Conservation (phyloP, 331 rosid genomes). For the Telfairia occidentalis region DNA sequence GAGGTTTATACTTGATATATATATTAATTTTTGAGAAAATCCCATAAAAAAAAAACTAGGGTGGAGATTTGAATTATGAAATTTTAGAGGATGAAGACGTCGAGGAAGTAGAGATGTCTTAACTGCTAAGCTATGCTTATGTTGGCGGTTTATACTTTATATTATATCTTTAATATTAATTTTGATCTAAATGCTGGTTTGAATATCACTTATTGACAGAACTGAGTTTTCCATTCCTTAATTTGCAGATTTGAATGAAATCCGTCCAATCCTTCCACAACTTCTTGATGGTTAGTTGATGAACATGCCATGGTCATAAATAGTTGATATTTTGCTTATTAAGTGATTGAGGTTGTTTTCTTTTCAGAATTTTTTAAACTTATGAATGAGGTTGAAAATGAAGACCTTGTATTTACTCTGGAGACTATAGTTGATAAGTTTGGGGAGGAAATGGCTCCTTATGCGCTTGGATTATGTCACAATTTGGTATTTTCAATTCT, state of each 20-base stretch:
- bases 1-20: slow-evolving; percentile 31
- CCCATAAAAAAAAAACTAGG: background rate
- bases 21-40: background rate
- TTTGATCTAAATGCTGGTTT: background rate
- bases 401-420: slow-evolving; percentile 92
- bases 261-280: slow-evolving; percentile 84
- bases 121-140: background rate
- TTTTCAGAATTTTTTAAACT: slow-evolving; percentile 76
- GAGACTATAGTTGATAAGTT: slow-evolving; percentile 96
- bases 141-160: background rate
- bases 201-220: background rate
- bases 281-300: slow-evolving; percentile 78
- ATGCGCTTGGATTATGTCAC: slow-evolving; percentile 87
- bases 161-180: slow-evolving; percentile 12
- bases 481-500: slow-evolving; percentile 50
- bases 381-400: slow-evolving; percentile 94
- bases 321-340: slow-evolving; percentile 13
- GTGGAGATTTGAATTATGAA: background rate
- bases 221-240: background rate
- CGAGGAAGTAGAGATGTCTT: background rate
- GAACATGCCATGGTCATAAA: background rate
- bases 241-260: slow-evolving; percentile 77
- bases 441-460: slow-evolving; percentile 98
- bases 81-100: no score
- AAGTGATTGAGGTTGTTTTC: slow-evolving; percentile 10